Evolutionary conservation across 139 green algal genomes (phyloP), one percentile per base, ranked within the genome.

Genomic region (Gonium pectorale): DNA sequence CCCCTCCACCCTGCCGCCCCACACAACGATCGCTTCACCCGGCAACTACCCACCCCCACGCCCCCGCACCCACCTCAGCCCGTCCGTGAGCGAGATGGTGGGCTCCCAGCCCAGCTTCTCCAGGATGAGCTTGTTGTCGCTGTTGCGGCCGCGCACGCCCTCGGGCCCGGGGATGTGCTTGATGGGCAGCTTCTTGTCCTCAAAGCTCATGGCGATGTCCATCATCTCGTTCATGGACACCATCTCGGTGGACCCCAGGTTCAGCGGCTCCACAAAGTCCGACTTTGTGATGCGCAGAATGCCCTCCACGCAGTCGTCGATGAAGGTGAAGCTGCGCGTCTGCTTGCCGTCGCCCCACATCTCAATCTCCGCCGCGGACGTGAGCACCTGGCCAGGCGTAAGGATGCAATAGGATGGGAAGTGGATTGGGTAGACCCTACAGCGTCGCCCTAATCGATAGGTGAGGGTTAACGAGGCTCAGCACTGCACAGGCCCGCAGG

Each of bases 341-440:
- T 99, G 97, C 93, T 98, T 98, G 90, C 97, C 97, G 83, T 99
- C 97, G 38, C 97, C 97, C 97, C 97, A 99, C 97, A 99, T 99
- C 92, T 99, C 97, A 51, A 99, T 91, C 87, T 98, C 94, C 17
- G 88, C 89, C 2, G 81, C 89, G 19, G 94, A 95, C 29, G 93
- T 98, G 51, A 99, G 83, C 37, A 94, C 91, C 87, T 91, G 90
- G 1, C 24, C 15, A 64, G 24, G 24, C 21, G 49, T 17, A 17
- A 33, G 62, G 56, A 64, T 27, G 56, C 15, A 64, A 21, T 5
- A 56, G 49, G 49, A 17, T 26, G 49, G 49, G 17, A 17, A 56
- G 49, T 13, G 13, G 49, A n/a, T n/a, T n/a, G n/a, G n/a, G n/a
- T n/a, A n/a, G n/a, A n/a, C n/a, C n/a, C n/a, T n/a, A n/a, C n/a